Evolutionary conservation across 2,329 filamentous ascomycete genomes (phyloP), one percentile per base, ranked within the genome.

Genomic region (Xylaria sp.): DNA sequence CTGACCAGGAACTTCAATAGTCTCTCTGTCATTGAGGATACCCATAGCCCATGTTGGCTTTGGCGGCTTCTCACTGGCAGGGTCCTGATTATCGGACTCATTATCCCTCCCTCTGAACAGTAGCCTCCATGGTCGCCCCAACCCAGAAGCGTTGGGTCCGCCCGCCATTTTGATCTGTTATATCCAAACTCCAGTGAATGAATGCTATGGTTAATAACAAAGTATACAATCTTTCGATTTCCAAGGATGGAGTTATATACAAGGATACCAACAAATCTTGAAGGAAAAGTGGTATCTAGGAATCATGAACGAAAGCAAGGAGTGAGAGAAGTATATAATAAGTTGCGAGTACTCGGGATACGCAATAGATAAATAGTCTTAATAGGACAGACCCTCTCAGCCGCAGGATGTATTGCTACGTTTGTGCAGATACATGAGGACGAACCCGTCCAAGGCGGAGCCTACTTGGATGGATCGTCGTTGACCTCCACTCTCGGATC

Each of bases 1-100:
- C 84, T 66, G 79, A 93, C 92, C 92, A 68, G 94, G 94, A 12
- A 97, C 93, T 78, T 96, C 91, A 66, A 95, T 90, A 0, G 93
- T 97, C 60, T 89, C 76, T 50, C 80, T 86, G 70, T 95, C 92
- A 72, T 92, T 94, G 66, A 97, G 76, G 25, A 97, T 91, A n/a
- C 94, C 93, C 79, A 96, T 80, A 51, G 80, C 84, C 86, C 85
- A 88, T 76, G 50, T 68, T 12, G 69, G 61, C 42, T 63, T 68
- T 19, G 53, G 14, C 25, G 54, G 64, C 46, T 65, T 69, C 45
- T 64, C 60, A n/a, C 35, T 38, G 6, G 35, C 17, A 23, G 21
- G 6, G 21, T 35, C 43, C 38, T 65, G 52, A 33, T 65, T 59
- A 11, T 46, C 21, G 25, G 54, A 50, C 28, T 64, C 65, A 15